phyloP scores from a whole-genome alignment of 768 basidiomycete species.

The Tricholoma sp. region DNA sequence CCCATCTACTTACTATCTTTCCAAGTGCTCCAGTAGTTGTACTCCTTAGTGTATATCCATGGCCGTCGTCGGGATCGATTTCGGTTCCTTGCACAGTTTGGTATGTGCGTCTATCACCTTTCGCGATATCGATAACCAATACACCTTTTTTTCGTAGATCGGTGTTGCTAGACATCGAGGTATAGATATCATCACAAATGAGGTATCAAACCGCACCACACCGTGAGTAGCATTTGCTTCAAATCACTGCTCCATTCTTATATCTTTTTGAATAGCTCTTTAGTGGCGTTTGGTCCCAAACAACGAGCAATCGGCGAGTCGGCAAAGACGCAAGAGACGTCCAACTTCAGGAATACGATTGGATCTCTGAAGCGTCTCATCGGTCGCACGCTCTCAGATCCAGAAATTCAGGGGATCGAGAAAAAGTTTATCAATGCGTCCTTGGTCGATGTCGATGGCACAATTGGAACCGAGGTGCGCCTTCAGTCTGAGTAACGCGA shows the following conservation, averaged over 20 bases:
- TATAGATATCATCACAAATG: slow-evolving; percentile 98
- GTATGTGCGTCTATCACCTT: slow-evolving; percentile 30
- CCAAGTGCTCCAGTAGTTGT: slow-evolving; percentile 9
- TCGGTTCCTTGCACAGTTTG: slow-evolving; percentile 88
- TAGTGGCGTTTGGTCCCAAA: slow-evolving; percentile 91
- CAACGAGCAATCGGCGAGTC: slow-evolving; percentile 90
- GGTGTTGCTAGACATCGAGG: slow-evolving; percentile 94
- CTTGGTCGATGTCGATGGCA: slow-evolving; percentile 79
- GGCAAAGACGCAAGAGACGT: slow-evolving; percentile 96
- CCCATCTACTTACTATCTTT: slow-evolving; percentile 8
- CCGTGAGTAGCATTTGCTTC: slow-evolving; percentile 56
- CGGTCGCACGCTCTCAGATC: slow-evolving; percentile 74
- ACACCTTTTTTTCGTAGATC: slow-evolving; percentile 47
- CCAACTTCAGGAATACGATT: slow-evolving; percentile 97
- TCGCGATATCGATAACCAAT: slow-evolving; percentile 7
- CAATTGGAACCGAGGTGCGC: slow-evolving; percentile 80
- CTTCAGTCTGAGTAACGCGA: not conserved
- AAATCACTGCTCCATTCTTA: not conserved
- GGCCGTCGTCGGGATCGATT: slow-evolving; percentile 95
- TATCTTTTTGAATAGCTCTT: slow-evolving; percentile 51
- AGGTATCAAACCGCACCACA: slow-evolving; percentile 94
- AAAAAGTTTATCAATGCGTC: slow-evolving; percentile 88
- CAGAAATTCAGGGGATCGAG: slow-evolving; percentile 80
- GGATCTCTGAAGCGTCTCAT: slow-evolving; percentile 89
- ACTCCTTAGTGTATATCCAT: slow-evolving; percentile 35